Evolutionary conservation across 2,329 filamentous ascomycete genomes (phyloP).

Genomic region (Phyllosticta citrichinensis): DNA sequence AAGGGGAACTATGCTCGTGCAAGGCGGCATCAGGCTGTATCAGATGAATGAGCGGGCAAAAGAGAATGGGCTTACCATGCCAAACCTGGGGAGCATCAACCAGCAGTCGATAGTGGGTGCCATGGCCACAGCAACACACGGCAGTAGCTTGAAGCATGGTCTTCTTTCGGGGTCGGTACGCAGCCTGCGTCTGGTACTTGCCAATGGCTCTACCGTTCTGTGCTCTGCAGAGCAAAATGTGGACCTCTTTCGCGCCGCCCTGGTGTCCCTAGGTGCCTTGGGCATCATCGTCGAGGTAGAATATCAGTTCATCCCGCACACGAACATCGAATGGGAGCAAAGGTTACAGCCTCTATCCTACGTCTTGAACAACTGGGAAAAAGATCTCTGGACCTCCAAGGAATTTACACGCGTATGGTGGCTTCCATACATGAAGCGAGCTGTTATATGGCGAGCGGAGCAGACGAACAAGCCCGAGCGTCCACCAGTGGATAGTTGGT

Average conservation of each 20-base stretch:
- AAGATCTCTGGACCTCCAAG: slow-evolving; percentile 66
- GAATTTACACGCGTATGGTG: slow-evolving; percentile 97
- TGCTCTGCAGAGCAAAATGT: slow-evolving; percentile 60
- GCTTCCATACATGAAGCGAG: slow-evolving; percentile 84
- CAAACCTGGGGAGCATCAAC: slow-evolving; percentile 90
- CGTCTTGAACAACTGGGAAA: slow-evolving; percentile 62
- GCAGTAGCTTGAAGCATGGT: slow-evolving; percentile 74
- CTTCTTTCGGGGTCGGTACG: slow-evolving; percentile 71
- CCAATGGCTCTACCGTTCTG: slow-evolving; percentile 62
- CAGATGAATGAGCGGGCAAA: slow-evolving; percentile 66
- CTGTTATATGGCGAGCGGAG: slow-evolving; percentile 83
- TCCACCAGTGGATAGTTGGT: slow-evolving; percentile 60
- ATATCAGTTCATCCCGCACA: slow-evolving; percentile 67
- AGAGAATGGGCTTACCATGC: slow-evolving; percentile 68
- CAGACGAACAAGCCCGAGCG: slow-evolving; percentile 55
- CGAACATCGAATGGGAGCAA: slow-evolving; percentile 81
- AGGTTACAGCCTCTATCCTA: slow-evolving; percentile 59
- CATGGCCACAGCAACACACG: slow-evolving; percentile 88
- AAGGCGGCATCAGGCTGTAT: slow-evolving; percentile 80
- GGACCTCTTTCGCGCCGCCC: slow-evolving; percentile 77
- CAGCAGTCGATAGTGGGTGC: slow-evolving; percentile 87
- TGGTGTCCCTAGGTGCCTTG: slow-evolving; percentile 79
- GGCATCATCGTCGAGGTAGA: slow-evolving; percentile 88
- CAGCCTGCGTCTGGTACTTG: slow-evolving; percentile 68
- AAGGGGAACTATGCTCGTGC: slow-evolving; percentile 59